These are phyloP conservation scores for Globomyces sp. DNA, from an alignment of 371 early-diverging fungal genomes.

Conservation along the genomic window DNA sequence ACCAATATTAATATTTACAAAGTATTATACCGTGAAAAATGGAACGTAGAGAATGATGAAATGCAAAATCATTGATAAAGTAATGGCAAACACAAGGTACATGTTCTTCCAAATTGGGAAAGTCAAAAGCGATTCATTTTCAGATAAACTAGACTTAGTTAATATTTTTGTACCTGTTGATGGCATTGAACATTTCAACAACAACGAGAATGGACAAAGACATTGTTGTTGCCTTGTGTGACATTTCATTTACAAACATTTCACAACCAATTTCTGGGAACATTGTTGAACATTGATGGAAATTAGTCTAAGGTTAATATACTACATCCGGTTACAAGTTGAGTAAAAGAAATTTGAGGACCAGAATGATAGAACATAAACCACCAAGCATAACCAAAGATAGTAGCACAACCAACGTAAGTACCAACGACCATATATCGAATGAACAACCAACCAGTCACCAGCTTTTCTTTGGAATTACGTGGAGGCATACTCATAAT, in stretches of 20 bases:
- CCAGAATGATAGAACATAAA: conserved; percentile 85
- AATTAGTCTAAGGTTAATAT: conserved; percentile 63
- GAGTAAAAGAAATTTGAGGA: conserved; percentile 82
- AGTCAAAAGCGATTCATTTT: conserved; percentile 89
- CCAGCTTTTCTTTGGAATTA: conserved; percentile 79
- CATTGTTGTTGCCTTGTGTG: conserved; percentile 92
- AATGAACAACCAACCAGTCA: conserved; percentile 91
- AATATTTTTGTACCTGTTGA: conserved; percentile 55
- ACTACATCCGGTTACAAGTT: conserved; percentile 57
- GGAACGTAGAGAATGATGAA: conserved; percentile 91
- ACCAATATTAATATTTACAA: conserved; percentile 40
- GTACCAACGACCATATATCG: conserved; percentile 89
- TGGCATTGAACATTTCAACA: conserved; percentile 97
- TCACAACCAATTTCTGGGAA: conserved; percentile 91
- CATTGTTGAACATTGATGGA: conserved; percentile 78
- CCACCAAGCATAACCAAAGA: conserved; percentile 98
- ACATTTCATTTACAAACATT: conserved; percentile 75
- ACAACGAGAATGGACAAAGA: conserved; percentile 92
- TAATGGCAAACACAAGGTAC: conserved; percentile 80
- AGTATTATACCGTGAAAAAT: conserved; percentile 60
- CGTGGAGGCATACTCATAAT: conserved; percentile 94
- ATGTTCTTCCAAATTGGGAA: conserved; percentile 88
- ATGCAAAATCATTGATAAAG: conserved; percentile 87
- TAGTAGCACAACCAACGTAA: conserved; percentile 92
- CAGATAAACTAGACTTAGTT: conserved; percentile 56